Evolutionary conservation across 2,329 filamentous ascomycete genomes (phyloP), one percentile per base, ranked within the genome.

Genomic region (Trichoderma aggressivum): DNA sequence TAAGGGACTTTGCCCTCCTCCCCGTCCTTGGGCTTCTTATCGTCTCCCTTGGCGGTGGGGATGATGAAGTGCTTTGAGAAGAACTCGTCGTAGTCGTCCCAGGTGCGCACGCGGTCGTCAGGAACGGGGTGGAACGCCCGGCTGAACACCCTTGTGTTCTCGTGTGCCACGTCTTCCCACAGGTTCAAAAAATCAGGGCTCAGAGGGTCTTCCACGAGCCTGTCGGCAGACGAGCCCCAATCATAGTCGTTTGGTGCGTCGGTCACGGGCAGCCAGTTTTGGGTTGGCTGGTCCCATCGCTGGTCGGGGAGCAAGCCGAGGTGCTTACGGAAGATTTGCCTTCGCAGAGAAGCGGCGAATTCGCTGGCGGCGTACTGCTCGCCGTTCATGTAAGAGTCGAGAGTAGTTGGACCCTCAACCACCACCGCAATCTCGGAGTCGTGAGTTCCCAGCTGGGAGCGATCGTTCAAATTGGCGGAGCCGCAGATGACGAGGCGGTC

Each of bases 371-470:
- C 86, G 83, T 87, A 97, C 0, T 89, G 89, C 26, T 86, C 83
- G 3, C 93, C 92, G 73, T 91, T 87, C 92, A 97, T 97, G 72
- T 81, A 82, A 21, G 90, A 91, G 16, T 92, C 87, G 18, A 97
- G 84, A 1, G 89, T 84, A 1, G 90, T 88, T 2, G 89, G 87
- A 78, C 97, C 94, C 79, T 96, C 91, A 77, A 97, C 92, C 71
- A 97, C 87, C 74, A 97, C 92, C n/a, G 94, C 93, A 70, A 97
- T 93, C 79, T 97, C 94, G 1, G 90, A 93, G 82, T 97, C 94
- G 81, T 96, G 94, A 71, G 89, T 87, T 43, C 93, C 94, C 5
- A 97, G 87, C 82, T 97, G 92, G 3, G 91, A 94, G 71, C 86
- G 84, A 76, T 88, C 85, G 77, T 89, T 88, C 71, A 88, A 80